phyloP scores from a whole-genome alignment of 371 early-diverging fungal genomes.

The Syncephalastrum sp. region DNA sequence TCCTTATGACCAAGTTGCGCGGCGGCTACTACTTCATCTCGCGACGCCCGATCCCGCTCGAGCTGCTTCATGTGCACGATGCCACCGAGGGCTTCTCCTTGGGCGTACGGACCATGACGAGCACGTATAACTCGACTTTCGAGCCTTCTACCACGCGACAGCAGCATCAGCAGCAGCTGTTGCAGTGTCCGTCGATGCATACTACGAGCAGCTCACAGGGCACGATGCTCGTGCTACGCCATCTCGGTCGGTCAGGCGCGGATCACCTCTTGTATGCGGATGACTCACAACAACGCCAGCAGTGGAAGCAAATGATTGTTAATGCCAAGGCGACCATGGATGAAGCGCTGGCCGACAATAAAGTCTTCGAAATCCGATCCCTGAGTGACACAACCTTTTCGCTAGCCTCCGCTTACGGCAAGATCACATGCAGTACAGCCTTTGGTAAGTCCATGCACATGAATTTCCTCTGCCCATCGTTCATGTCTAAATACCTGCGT shows the following conservation, averaged over 20 bases:
- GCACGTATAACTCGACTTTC: slow-evolving; percentile 6
- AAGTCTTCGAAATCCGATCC: slow-evolving; percentile 63
- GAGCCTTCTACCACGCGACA: background rate
- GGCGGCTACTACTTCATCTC: slow-evolving; percentile 53
- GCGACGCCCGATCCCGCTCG: slow-evolving; percentile 63
- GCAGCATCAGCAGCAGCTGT: slow-evolving; percentile 7
- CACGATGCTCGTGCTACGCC: slow-evolving; percentile 32
- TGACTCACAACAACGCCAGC: slow-evolving; percentile 66
- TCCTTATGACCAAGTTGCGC: slow-evolving; percentile 69
- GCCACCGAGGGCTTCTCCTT: slow-evolving; percentile 46
- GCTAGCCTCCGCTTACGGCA: slow-evolving; percentile 31
- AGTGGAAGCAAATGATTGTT: slow-evolving; percentile 84
- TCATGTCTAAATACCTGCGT: background rate
- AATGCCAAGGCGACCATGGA: slow-evolving; percentile 62
- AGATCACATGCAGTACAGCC: slow-evolving; percentile 70
- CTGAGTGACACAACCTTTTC: slow-evolving; percentile 43
- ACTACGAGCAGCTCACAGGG: slow-evolving; percentile 34
- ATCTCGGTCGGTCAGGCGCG: slow-evolving; percentile 77
- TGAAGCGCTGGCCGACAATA: slow-evolving; percentile 37
- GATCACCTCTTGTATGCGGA: slow-evolving; percentile 70
- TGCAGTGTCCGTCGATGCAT: slow-evolving; percentile 4
- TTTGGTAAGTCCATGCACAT: slow-evolving; percentile 46
- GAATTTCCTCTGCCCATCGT: background rate
- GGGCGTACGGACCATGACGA: slow-evolving; percentile 9
- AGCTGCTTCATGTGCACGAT: slow-evolving; percentile 51